Evolutionary conservation across 2,329 filamentous ascomycete species (phyloP), one percentile per base, ranked within the genome.

Genomic region (Juglanconis sp.): DNA sequence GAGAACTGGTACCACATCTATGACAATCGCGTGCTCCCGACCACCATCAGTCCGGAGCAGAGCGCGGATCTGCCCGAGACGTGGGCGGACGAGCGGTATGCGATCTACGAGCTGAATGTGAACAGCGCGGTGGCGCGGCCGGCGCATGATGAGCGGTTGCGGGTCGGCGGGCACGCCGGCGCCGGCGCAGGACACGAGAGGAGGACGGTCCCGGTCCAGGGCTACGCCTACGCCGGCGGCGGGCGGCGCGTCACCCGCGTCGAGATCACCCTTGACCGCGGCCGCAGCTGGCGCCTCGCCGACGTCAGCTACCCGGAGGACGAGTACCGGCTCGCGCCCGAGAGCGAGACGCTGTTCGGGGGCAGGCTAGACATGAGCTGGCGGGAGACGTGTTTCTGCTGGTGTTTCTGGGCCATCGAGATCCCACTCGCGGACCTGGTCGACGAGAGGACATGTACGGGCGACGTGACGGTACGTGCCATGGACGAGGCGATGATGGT

Each of bases 1-100:
- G 88, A 94, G 64, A 96, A 96, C 70, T 96, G 92, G 91, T 96
- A 96, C 68, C 93, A 97, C 73, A 92, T 96, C 64, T 93, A 95
- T 73, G 93, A 97, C 72, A 97, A 97, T 71, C 81, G 92, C 61
- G 92, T 97, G 1, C 76, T 97, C 44, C 93, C 93, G 65, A 96
- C 92, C 0, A 93, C 87, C 82, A 81, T 96, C 15, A 88, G 87
- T 10, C 92, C 93, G 0, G 92, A 96, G 66, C 87, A 89, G 70
- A 88, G 90, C 61, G 87, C 87, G 2, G 84, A 89, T 64, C 79
- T 92, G 56, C 84, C 86, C 0, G 84, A 88, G 30, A 91, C 87
- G 77, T 97, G 93, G 93, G 88, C 79, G 68, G 93, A 97, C 70
- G 92, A 96, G 65, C 83, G 91, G 63, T 96, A 96, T 69, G 92